Evolutionary conservation across 306 rosid genomes (phyloP).

Genomic region (Lathyrus sativus): DNA sequence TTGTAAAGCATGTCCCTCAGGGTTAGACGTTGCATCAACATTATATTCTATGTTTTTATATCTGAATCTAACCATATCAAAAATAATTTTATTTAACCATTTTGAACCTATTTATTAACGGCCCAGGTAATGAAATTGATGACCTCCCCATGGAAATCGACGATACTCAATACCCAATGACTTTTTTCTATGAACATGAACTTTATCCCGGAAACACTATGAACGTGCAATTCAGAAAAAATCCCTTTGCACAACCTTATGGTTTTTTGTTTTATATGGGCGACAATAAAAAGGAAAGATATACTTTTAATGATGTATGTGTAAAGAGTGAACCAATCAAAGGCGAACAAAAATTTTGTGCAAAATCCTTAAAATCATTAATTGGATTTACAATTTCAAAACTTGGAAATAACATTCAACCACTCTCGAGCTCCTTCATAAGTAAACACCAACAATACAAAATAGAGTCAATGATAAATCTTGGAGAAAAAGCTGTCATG

Average conservation of each 20-base stretch:
- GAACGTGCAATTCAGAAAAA: conserved; percentile 6
- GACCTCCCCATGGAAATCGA: not conserved
- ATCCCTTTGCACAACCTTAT: conserved; percentile 20
- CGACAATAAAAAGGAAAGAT: not conserved
- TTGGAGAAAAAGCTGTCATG: conserved; percentile 42
- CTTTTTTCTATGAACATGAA: conserved; percentile 15
- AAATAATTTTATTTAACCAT: too few species aligned
- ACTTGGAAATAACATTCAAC: too few species aligned
- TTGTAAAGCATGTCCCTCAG: not conserved
- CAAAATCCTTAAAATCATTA: too few species aligned
- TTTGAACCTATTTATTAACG: not conserved
- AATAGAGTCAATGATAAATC: too few species aligned
- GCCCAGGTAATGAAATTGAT: not conserved
- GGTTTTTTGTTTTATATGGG: not conserved
- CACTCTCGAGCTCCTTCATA: too few species aligned
- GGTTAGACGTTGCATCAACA: not conserved
- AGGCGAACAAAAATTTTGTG: too few species aligned
- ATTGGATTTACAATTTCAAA: too few species aligned
- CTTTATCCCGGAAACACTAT: conserved; percentile 23
- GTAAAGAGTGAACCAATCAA: too few species aligned
- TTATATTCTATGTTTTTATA: too few species aligned
- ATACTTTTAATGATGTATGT: too few species aligned
- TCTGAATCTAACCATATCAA: too few species aligned
- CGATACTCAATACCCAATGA: not conserved
- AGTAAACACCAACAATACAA: too few species aligned